phyloP scores from a whole-genome alignment of 148 eudicot species.

The Spergularia bocconei region DNA sequence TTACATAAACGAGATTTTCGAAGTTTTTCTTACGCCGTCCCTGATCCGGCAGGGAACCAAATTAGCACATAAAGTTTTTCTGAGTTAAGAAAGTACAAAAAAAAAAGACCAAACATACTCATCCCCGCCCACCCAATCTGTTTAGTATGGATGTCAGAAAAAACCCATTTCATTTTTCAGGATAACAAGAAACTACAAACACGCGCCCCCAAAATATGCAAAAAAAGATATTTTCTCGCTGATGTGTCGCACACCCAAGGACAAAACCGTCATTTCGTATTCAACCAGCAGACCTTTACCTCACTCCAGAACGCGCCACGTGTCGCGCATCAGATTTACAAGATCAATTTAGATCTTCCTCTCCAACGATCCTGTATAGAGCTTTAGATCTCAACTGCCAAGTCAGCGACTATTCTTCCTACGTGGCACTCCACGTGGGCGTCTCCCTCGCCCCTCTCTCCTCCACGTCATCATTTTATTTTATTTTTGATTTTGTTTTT shows the following conservation, averaged over 20 bases:
- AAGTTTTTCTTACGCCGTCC: too few species aligned
- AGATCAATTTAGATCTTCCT: constrained; percentile 41
- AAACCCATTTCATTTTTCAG: too few species aligned
- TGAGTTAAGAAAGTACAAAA: too few species aligned
- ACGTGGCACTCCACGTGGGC: constrained; percentile 29
- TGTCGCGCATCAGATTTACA: constrained; percentile 43
- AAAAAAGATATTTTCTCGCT: constrained; percentile 29
- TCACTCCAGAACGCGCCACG: constrained; percentile 42
- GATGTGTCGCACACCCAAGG: constrained; percentile 17
- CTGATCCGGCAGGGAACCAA: too few species aligned
- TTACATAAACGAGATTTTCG: too few species aligned
- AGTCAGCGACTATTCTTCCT: constrained; percentile 26
- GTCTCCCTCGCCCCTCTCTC: constrained; percentile 13
- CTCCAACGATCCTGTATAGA: constrained; percentile 18
- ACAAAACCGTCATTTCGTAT: not conserved
- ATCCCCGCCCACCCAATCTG: too few species aligned
- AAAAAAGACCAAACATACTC: too few species aligned
- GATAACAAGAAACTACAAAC: too few species aligned
- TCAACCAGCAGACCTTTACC: constrained; percentile 34
- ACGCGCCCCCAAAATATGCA: not conserved
- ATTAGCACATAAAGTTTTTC: too few species aligned
- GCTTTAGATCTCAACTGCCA: constrained; percentile 47
- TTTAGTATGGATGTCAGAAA: too few species aligned
- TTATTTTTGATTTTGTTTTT: not conserved
- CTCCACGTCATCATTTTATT: constrained; percentile 34